These are phyloP conservation scores for Cryptococcus sp. DNA, from an alignment of 1,284 basidiomycete species.

Conservation along the genomic window DNA sequence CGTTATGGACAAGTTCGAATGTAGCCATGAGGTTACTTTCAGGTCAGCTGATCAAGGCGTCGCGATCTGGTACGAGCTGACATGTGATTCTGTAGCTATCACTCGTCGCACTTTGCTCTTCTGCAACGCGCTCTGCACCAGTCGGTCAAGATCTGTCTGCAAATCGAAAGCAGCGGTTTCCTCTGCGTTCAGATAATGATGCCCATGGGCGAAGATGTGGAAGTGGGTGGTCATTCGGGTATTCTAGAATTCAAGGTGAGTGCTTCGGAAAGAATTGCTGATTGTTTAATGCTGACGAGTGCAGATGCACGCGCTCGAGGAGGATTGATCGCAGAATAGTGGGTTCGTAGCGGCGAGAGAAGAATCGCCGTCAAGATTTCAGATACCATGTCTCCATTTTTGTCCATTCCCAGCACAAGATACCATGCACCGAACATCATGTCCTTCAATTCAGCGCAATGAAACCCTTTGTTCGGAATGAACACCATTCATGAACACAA, in stretches of 20 bases:
- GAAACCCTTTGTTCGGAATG: not conserved
- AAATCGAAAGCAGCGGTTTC: constrained; percentile 76
- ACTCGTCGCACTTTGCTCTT: constrained; percentile 68
- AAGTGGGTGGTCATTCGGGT: constrained; percentile 58
- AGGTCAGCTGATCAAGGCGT: constrained; percentile 58
- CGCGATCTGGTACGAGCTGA: not conserved
- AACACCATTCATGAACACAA: not conserved
- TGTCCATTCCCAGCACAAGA: no score
- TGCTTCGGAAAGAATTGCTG: constrained; percentile 10
- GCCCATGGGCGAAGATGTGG: constrained; percentile 55
- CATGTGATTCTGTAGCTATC: constrained; percentile 63
- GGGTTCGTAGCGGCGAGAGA: not conserved
- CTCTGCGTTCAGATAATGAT: constrained; percentile 85
- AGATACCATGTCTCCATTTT: no score
- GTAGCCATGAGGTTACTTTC: constrained; percentile 64
- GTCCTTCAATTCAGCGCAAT: no score
- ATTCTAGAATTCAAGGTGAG: constrained; percentile 83
- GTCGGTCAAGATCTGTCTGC: constrained; percentile 79
- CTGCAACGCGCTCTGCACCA: constrained; percentile 71
- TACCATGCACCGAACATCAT: not conserved
- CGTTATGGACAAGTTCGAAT: constrained; percentile 84
- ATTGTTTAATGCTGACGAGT: not conserved
- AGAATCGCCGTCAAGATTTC: not conserved
- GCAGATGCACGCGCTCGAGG: constrained; percentile 48
- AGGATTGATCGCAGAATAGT: constrained; percentile 23